A percentile compares a stretch with the other conserved stretches of the same genome.
Evolutionary conservation across 192 early-diverging fungal genomes (phyloP).

Genomic region (Backusella psychrophila): DNA sequence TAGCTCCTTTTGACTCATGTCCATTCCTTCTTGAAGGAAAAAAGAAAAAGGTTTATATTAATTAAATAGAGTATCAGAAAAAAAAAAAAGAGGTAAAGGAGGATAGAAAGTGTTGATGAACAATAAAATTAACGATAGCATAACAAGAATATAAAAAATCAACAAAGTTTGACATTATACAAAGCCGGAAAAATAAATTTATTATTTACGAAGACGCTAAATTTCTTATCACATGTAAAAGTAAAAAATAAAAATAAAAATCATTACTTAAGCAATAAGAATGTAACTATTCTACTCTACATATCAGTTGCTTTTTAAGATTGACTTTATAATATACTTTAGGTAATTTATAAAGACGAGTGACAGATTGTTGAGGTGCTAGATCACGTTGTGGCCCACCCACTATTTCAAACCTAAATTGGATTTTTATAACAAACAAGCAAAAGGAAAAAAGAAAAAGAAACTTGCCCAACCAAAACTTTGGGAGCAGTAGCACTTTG

Average conservation of each 20-base stretch:
- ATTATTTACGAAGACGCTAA: background rate
- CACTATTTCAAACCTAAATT: constrained; percentile 83
- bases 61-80: background rate
- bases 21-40: background rate
- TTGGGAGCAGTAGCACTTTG: constrained; percentile 87
- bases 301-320: background rate
- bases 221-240: background rate
- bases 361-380: constrained; percentile 89
- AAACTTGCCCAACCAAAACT: constrained; percentile 85
- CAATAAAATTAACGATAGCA: background rate
- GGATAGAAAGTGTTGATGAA: background rate
- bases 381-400: constrained; percentile 92
- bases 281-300: background rate
- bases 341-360: constrained; percentile 59
- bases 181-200: background rate
- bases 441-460: background rate
- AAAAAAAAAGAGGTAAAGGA: background rate
- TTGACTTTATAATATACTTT: constrained; percentile 50
- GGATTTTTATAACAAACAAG: background rate
- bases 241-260: background rate
- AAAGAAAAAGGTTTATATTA: background rate
- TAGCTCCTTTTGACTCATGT: background rate
- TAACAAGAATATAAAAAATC: background rate
- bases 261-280: background rate
- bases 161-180: background rate